These are phyloP conservation scores for Anthracocystis panici-leucophaei DNA, from an alignment of 1,284 basidiomycete genomes.

Conservation along the genomic window DNA sequence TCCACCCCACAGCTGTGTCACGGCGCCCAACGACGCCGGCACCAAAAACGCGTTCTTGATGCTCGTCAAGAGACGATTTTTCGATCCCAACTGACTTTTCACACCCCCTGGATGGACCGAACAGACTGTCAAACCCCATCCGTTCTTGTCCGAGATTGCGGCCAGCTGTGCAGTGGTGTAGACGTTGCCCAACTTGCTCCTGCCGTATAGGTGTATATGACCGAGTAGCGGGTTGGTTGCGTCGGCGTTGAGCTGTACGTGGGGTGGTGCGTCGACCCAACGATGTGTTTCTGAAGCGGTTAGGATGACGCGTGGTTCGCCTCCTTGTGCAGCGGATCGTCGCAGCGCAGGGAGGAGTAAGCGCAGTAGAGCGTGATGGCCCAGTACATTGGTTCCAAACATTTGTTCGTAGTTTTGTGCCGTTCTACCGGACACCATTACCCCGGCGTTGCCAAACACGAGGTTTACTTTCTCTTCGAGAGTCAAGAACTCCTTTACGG, in stretches of 20 bases:
- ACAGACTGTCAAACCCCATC: constrained; percentile 38
- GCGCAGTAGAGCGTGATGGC: constrained; percentile 53
- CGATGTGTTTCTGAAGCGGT: constrained; percentile 49
- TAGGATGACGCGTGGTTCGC: constrained; percentile 41
- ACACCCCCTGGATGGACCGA: constrained; percentile 54
- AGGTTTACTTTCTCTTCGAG: constrained; percentile 49
- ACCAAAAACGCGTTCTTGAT: constrained; percentile 41
- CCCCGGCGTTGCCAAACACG: constrained; percentile 55
- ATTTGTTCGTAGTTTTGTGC: constrained; percentile 58
- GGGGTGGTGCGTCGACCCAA: constrained; percentile 18
- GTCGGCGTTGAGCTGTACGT: constrained; percentile 21
- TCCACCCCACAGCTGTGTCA: constrained; percentile 54
- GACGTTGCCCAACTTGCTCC: constrained; percentile 50
- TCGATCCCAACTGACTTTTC: constrained; percentile 21
- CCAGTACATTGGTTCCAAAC: constrained; percentile 54
- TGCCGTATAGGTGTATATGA: constrained; percentile 46
- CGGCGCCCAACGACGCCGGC: constrained; percentile 34
- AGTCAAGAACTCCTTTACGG: constrained; percentile 27
- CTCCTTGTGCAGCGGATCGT: neutral
- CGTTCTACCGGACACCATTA: constrained; percentile 37
- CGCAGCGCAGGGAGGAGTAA: constrained; percentile 45
- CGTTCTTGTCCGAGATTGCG: constrained; percentile 15
- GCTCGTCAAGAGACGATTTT: constrained; percentile 12
- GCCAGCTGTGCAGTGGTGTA: constrained; percentile 35
- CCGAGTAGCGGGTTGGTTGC: constrained; percentile 9